Percentiles rank a stretch among this genome's conserved stretches.
Conservation (phyloP, 1,139 yeast species). For the Zygoascus sp. region DNA sequence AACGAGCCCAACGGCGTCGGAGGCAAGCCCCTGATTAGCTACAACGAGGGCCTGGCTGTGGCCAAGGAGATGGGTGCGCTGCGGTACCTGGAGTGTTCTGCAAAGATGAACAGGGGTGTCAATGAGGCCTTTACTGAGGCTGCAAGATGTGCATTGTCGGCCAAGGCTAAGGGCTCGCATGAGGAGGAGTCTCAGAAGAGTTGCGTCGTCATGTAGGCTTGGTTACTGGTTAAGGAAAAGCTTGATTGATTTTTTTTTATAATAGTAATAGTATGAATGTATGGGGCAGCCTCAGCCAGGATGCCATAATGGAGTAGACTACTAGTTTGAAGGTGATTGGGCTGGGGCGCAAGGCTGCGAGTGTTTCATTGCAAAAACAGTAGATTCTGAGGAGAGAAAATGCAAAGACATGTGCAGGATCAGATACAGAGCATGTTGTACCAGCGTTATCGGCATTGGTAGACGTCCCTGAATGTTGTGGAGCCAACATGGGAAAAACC, state of each 20-base stretch:
- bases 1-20: constrained; percentile 6
- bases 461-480: too few species aligned
- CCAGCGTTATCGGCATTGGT: too few species aligned
- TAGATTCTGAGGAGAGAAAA: too few species aligned
- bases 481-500: too few species aligned
- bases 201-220: constrained; percentile 16
- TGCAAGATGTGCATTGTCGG: constrained; percentile 90
- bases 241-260: neutral
- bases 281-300: too few species aligned
- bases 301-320: too few species aligned
- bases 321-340: too few species aligned
- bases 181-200: constrained; percentile 23
- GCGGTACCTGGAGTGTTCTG: constrained; percentile 87
- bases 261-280: neutral
- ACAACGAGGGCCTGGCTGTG: constrained; percentile 76
- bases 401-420: too few species aligned
- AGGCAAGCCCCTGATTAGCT: constrained; percentile 50
- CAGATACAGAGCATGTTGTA: too few species aligned
- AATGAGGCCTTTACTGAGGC: constrained; percentile 97
- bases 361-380: too few species aligned
- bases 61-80: constrained; percentile 71
- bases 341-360: too few species aligned
- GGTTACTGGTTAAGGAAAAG: neutral
- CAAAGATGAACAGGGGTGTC: constrained; percentile 90
- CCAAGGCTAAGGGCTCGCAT: constrained; percentile 75